phyloP scores from a whole-genome alignment of 139 green algal species.

The Spirogloea muscicola region DNA sequence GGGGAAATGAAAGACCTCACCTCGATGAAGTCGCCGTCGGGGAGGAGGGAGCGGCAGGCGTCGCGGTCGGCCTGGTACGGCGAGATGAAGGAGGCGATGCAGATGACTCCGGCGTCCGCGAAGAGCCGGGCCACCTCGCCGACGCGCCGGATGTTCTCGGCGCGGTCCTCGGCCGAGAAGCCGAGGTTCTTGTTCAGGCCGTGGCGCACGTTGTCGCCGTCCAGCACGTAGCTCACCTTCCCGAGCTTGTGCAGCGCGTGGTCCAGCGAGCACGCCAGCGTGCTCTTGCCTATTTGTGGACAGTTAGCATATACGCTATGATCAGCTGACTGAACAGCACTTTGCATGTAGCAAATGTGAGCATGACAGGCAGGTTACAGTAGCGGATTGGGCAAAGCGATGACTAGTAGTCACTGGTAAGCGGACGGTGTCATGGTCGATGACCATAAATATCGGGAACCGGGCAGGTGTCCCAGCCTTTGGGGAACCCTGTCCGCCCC shows the following conservation, averaged over 20 bases:
- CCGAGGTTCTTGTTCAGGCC: conserved; percentile 90
- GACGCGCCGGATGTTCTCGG: conserved; percentile 90
- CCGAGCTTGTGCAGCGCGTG: conserved; percentile 72
- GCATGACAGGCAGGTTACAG: too few species aligned
- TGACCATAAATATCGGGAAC: too few species aligned
- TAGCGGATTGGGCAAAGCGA: too few species aligned
- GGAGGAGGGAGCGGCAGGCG: conserved; percentile 59
- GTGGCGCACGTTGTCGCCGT: conserved; percentile 93
- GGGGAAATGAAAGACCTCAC: too few species aligned
- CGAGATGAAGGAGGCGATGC: conserved; percentile 85
- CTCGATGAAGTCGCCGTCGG: conserved; percentile 74
- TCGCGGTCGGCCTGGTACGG: conserved; percentile 77
- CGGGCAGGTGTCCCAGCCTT: too few species aligned
- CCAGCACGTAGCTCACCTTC: conserved; percentile 73
- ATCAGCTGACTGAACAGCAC: too few species aligned
- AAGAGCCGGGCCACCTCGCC: conserved; percentile 79
- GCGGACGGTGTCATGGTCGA: too few species aligned
- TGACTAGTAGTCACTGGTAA: too few species aligned
- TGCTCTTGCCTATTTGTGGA: too few species aligned
- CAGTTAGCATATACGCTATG: too few species aligned
- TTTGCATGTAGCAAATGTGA: too few species aligned
- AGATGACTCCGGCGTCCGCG: conserved; percentile 77
- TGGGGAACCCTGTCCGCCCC: too few species aligned
- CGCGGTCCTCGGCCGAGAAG: conserved; percentile 72
- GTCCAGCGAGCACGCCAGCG: conserved; percentile 67